Conservation (phyloP, 1,139 yeast genomes). For the Diutina neorugosa region DNA sequence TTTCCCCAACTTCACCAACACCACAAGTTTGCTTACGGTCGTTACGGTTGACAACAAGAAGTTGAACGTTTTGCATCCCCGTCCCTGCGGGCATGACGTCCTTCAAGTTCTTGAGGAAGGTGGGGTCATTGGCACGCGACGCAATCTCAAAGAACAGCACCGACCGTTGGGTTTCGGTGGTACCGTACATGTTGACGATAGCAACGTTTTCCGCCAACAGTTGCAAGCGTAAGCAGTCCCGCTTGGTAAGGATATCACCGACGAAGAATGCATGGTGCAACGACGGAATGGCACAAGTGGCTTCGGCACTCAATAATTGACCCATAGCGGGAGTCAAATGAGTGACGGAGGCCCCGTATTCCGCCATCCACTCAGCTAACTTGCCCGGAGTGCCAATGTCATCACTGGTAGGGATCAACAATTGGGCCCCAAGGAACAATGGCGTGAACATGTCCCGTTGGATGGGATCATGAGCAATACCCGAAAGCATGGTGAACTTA, state of each 20-base stretch:
- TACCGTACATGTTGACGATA: conserved; percentile 98
- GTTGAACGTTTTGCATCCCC: conserved; percentile 93
- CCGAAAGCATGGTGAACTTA: conserved; percentile 92
- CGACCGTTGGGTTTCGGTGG: conserved; percentile 97
- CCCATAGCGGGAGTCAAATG: conserved; percentile 99
- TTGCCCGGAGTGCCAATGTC: conserved; percentile 98
- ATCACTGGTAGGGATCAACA: conserved; percentile 88
- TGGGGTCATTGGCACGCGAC: conserved; percentile 54
- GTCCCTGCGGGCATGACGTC: conserved; percentile 98
- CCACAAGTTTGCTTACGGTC: conserved; percentile 88
- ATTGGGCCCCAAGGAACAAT: conserved; percentile 83
- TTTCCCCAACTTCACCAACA: conserved; percentile 97
- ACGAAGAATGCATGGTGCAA: conserved; percentile 96
- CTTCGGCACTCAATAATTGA: conserved; percentile 90
- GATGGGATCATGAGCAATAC: conserved; percentile 98
- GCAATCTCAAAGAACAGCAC: conserved; percentile 89
- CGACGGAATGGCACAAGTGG: conserved; percentile 74
- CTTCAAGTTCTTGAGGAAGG: conserved; percentile 72
- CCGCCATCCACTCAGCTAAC: conserved; percentile 94
- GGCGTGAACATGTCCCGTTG: conserved; percentile 99
- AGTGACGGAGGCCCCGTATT: conserved; percentile 85
- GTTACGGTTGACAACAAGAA: conserved; percentile 83
- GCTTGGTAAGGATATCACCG: conserved; percentile 92
- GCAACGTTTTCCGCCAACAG: conserved; percentile 79
- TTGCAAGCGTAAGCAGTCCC: conserved; percentile 90